Evolutionary conservation across 148 eudicot species (phyloP), one percentile per base, ranked within the genome.

Genomic region (Rheum nobile): DNA sequence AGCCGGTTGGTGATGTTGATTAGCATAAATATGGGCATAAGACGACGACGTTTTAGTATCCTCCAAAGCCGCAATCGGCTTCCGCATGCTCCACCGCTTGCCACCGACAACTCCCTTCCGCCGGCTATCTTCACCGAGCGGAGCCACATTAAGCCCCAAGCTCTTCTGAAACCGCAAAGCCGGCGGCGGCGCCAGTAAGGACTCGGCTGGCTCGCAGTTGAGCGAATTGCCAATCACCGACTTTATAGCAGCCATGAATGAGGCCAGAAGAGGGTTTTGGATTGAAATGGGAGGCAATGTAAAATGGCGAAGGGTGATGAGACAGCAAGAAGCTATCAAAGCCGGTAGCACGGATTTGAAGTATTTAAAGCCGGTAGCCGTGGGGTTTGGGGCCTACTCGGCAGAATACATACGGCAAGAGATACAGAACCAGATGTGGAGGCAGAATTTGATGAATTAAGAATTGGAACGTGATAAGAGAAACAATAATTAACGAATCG

Each of bases 11-110:
- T n/a, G n/a, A n/a, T n/a, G n/a, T n/a, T n/a, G n/a, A n/a, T n/a
- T n/a, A n/a, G n/a, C n/a, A n/a, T n/a, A n/a, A n/a, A n/a, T n/a
- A n/a, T n/a, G n/a, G n/a, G n/a, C n/a, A n/a, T n/a, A n/a, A 38
- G 70, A 76, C 52, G 71, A 77, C 76, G 80, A 22, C 80, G 77
- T 78, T 61, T 77, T 71, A 41, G 83, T 77, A 37, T 72, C 73
- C 71, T 80, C 81, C 84, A 78, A 74, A 17, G 82, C 84, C 74
- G 67, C 73, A 65, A 80, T 52, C 31, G 80, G 80, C 74, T 76
- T 71, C 57, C 26, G 61, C 71, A 74, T 21, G 69, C 63, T 75
- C 76, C 80, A 73, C 76, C 76, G 72, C 29, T 74, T 24, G 37
- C 47, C 48, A 24, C 48, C 77, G 44, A 9, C n/a, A 46, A 71